A percentile compares a stretch with the other conserved stretches of the same genome.
These are phyloP conservation scores for Lophium mytilinum DNA, from an alignment of 495 filamentous ascomycete genomes.

Conservation along the genomic window DNA sequence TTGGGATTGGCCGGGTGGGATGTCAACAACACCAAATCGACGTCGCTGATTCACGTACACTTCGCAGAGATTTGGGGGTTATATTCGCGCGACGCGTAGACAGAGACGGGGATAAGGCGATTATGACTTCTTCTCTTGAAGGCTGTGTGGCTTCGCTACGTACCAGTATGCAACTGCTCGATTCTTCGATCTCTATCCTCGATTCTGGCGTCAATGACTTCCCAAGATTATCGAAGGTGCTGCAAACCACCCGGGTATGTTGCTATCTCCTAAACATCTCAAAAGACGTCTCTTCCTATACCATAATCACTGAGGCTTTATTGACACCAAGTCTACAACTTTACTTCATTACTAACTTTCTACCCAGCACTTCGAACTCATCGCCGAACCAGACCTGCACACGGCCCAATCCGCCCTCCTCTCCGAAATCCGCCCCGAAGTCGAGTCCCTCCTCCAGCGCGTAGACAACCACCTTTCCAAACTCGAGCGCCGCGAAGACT, in stretches of 20 bases:
- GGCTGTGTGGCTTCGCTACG: conserved; percentile 63
- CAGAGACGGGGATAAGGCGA: not conserved
- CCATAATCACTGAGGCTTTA: too few species aligned
- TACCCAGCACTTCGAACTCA: conserved; percentile 70
- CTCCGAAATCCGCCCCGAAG: conserved; percentile 67
- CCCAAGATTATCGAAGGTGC: conserved; percentile 61
- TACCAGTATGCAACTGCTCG: conserved; percentile 61
- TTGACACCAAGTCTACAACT: too few species aligned
- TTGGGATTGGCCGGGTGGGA: not conserved
- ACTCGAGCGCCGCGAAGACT: conserved; percentile 60
- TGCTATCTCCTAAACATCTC: too few species aligned
- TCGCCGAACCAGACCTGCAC: conserved; percentile 58
- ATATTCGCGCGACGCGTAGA: not conserved
- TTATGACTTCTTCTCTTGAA: conserved; percentile 41
- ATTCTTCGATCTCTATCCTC: conserved; percentile 64
- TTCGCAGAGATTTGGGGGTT: too few species aligned
- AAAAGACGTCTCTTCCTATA: too few species aligned
- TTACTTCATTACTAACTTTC: not conserved
- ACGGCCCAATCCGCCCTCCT: conserved; percentile 61
- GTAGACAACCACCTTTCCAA: conserved; percentile 63
- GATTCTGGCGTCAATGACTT: conserved; percentile 66
- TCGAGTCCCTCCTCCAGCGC: conserved; percentile 55
- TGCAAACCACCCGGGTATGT: conserved; percentile 61
- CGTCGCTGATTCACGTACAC: not conserved
- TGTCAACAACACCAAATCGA: not conserved